Evolutionary conservation across 2,329 filamentous ascomycete genomes (phyloP).

Genomic region (Fusarium sarcochroum): DNA sequence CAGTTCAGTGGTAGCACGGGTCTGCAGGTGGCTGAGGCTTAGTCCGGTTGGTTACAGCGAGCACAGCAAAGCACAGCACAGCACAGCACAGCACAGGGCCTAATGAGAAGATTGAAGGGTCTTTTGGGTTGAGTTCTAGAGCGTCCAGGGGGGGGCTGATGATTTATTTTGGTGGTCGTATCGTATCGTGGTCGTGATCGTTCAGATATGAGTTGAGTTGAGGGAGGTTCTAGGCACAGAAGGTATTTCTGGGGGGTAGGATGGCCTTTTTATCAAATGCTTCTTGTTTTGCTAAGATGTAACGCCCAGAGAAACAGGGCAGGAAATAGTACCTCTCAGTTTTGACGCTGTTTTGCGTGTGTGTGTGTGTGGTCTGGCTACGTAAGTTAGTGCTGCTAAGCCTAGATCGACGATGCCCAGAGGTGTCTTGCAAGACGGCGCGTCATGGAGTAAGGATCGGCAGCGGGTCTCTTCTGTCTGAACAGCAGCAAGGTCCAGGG

Average conservation of each 20-base stretch:
- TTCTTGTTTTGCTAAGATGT: slow-evolving; percentile 6
- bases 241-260: slow-evolving; percentile 6
- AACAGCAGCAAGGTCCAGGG: slow-evolving; percentile 18
- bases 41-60: slow-evolving; percentile 41
- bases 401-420: slow-evolving; percentile 36
- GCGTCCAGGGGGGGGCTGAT: background rate
- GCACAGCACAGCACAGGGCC: background rate
- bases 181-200: slow-evolving; percentile 2
- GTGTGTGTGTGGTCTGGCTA: slow-evolving; percentile 15
- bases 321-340: slow-evolving; percentile 22
- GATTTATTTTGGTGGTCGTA: background rate
- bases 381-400: slow-evolving; percentile 27
- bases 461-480: slow-evolving; percentile 15
- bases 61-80: background rate
- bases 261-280: slow-evolving; percentile 30
- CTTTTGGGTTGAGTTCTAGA: slow-evolving; percentile 20
- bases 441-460: slow-evolving; percentile 36
- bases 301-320: slow-evolving; percentile 17
- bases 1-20: slow-evolving; percentile 6
- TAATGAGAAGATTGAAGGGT: slow-evolving; percentile 36
- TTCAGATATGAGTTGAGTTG: background rate
- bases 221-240: slow-evolving; percentile 19
- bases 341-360: background rate
- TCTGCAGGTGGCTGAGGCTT: slow-evolving; percentile 49
- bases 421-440: slow-evolving; percentile 34